Evolutionary conservation across 768 basidiomycete genomes (phyloP), one percentile per base, ranked within the genome.

Genomic region (Cantharellus anzutake): DNA sequence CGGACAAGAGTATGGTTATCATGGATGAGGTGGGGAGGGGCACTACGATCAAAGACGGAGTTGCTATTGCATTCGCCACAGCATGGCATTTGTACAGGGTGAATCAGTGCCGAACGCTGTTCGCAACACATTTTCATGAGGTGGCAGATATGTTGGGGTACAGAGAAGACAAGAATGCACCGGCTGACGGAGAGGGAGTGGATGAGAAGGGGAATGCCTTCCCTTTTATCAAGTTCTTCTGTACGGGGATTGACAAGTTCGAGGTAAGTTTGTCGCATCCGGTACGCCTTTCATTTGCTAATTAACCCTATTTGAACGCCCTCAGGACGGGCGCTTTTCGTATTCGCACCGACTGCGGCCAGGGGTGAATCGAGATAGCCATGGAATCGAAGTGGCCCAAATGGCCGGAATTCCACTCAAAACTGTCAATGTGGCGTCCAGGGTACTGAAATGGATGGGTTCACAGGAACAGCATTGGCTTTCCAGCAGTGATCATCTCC

Each of bases 1-100:
- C 92, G 4, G 71, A 79, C 2, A 78, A 74, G 60, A 96, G 92
- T 62, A 74, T 99, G 59, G 93, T 98, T n/a, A 93, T 99, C 63
- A 93, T 99, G 89, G 94, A 99, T 68, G 94, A 99, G 73, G 92
- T 99, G n/a, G 94, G 94, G 3, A 74, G 94, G 64, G 94, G 94
- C 41, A 98, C 94, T 3, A 92, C 92, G 0, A 81, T 92, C 4
- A 81, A 81, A 62, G 93, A 96, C 66, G 94, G 94, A 5, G 70
- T 97, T 11, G 90, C 94, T 0, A 88, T 98, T 57, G 93, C 96
- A 16, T 97, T 90, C 66, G 87, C 89, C 3, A 82, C 89, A 2
- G 75, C 93, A 41, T 83, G 93, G 65, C 83, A 97, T 68, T 76
- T 97, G 20, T 71, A 81, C 42, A 72, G 78, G 41, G 76, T 78